Base-by-base conservation (phyloP, 495 filamentous ascomycete genomes). In the Penicillium bovifimosum region DNA sequence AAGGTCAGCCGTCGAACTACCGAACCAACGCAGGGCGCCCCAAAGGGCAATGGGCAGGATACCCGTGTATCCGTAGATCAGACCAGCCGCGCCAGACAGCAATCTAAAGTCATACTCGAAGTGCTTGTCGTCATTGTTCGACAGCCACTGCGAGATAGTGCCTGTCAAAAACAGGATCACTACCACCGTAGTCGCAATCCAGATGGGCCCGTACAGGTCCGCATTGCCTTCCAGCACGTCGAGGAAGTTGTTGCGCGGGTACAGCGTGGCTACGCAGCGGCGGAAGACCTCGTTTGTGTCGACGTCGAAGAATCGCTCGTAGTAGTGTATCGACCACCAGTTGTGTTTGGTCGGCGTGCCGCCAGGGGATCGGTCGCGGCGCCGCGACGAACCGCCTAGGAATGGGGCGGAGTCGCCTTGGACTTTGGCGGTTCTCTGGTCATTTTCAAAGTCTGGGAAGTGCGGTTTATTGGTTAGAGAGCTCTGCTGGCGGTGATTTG, bases 181-280 rank as follows among this genome's bases (percentile, higher is more conserved):
- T 18, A 98, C 86, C 14, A 98, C 95, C 3, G 93, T 96, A 1
- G 93, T 97, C 9, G 95, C 95, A 72, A 98, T 96, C 93, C 93
- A 98, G 68, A 97, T 87, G 4, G 93, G 93, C 2, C 85, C 86
- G 75, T 98, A 98, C 48, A 98, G 78, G 65, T 98, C 93, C 16
- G 93, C 90, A 65, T 96, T 96, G n/a, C 91, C 93, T 60, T 96
- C 93, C 6, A 96, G 77, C 31, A 96, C 87, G 62, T 98, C 93
- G 51, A 98, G 83, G 70, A 98, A 98, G 75, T 95, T 96, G 41
- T 84, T 83, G 44, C 89, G 83, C 28, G 95, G 93, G 71, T 86
- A 95, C 24, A 97, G 72, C 18, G 91, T 83, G 0, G 90, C 86
- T 63, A 82, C 78, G 65, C 92, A 96, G 52, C 93, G 86, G 59